A percentile compares a stretch with the other conserved stretches of the same genome.
phyloP scores from a whole-genome alignment of 495 filamentous ascomycete genomes.

The Neurospora sp. region DNA sequence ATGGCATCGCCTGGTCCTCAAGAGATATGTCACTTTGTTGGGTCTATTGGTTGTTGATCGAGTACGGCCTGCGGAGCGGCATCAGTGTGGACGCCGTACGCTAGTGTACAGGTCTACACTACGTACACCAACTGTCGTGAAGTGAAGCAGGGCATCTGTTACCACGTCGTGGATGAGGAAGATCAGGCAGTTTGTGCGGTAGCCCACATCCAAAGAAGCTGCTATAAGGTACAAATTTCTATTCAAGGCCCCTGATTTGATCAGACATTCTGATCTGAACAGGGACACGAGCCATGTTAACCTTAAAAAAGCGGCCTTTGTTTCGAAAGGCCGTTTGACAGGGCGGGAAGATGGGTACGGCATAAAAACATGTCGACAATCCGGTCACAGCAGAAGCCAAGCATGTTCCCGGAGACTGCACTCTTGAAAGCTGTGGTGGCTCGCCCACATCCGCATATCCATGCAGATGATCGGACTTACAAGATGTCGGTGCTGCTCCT shows the following conservation, averaged over 20 bases:
- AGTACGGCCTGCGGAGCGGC: not conserved
- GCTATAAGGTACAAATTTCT: slow-evolving; percentile 7
- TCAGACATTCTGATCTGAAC: slow-evolving; percentile 18
- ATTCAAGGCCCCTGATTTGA: slow-evolving; percentile 3
- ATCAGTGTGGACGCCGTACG: not conserved
- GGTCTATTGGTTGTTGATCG: not conserved
- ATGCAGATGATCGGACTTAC: slow-evolving; percentile 14
- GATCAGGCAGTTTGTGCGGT: slow-evolving; percentile 9
- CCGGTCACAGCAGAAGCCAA: slow-evolving; percentile 38
- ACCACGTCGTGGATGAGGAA: not conserved
- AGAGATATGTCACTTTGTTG: not conserved
- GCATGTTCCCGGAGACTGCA: slow-evolving; percentile 22
- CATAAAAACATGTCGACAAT: slow-evolving; percentile 39
- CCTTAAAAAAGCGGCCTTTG: slow-evolving; percentile 7
- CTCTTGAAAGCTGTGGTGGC: slow-evolving; percentile 24
- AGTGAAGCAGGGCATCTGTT: not conserved
- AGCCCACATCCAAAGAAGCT: slow-evolving; percentile 17
- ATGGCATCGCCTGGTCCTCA: not conserved
- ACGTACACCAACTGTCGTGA: not conserved
- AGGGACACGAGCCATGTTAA: slow-evolving; percentile 10
- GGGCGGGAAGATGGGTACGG: slow-evolving; percentile 25
- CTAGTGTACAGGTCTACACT: not conserved
- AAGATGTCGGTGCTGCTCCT: slow-evolving; percentile 28
- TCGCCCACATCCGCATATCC: slow-evolving; percentile 14
- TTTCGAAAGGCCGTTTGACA: slow-evolving; percentile 21